Percentiles rank a stretch among this genome's conserved stretches.
These are phyloP conservation scores for Allantophomopsis lycopodina DNA, from an alignment of 2,329 filamentous ascomycete species.

Conservation along the genomic window DNA sequence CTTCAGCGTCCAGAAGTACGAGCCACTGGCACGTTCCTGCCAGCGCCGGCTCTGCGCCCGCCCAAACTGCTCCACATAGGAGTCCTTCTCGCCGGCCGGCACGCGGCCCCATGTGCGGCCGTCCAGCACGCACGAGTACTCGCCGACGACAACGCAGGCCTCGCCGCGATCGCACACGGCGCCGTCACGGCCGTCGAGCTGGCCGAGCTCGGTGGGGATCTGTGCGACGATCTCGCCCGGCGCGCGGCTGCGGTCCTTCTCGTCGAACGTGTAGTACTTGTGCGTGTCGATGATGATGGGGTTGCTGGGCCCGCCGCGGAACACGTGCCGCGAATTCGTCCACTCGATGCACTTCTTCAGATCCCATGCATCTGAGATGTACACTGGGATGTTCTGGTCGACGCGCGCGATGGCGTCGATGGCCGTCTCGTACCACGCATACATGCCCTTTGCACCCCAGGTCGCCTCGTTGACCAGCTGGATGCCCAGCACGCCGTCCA, in stretches of 20 bases:
- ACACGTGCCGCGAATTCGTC: conserved; percentile 23
- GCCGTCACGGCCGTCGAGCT: conserved; percentile 31
- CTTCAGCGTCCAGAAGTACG: conserved; percentile 46
- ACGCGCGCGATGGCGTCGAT: conserved; percentile 30
- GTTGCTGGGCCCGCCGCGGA: conserved; percentile 14
- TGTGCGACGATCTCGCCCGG: conserved; percentile 36
- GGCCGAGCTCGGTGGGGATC: conserved; percentile 25
- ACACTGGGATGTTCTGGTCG: conserved; percentile 34
- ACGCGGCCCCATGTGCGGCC: conserved; percentile 34
- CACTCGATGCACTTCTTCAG: conserved; percentile 29
- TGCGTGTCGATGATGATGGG: conserved; percentile 44
- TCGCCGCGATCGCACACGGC: conserved; percentile 32
- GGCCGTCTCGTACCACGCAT: conserved; percentile 39
- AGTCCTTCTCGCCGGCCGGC: conserved; percentile 25
- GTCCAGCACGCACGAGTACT: conserved; percentile 42
- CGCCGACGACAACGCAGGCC: conserved; percentile 36
- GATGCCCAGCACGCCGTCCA: conserved; percentile 33
- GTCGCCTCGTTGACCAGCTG: conserved; percentile 43
- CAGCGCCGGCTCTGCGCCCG: conserved; percentile 31
- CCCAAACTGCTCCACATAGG: conserved; percentile 30
- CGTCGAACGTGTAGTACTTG: conserved; percentile 43
- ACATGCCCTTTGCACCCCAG: conserved; percentile 34
- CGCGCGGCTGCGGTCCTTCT: conserved; percentile 31
- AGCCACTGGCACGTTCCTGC: conserved; percentile 32
- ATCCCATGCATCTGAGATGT: conserved; percentile 45